These are phyloP conservation scores for Nakazawaea peltata DNA, from an alignment of 805 yeast genomes.

Conservation along the genomic window DNA sequence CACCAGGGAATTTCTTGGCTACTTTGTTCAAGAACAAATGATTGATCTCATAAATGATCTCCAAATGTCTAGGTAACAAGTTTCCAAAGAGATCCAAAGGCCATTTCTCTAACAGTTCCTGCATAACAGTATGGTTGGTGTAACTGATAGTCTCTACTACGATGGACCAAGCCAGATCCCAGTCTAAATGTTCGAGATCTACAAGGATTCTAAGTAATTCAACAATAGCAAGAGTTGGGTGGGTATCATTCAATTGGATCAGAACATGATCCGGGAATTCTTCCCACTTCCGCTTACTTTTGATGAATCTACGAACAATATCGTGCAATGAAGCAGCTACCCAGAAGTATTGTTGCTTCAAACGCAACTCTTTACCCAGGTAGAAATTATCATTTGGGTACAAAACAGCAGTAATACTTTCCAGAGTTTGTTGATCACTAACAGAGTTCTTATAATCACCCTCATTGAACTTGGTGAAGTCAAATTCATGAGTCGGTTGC, in stretches of 20 bases:
- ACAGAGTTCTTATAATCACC: slow-evolving; percentile 89
- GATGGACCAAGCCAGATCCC: slow-evolving; percentile 84
- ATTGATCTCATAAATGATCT: slow-evolving; percentile 83
- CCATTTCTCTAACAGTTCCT: slow-evolving; percentile 95
- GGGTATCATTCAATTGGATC: slow-evolving; percentile 91
- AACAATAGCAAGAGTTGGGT: slow-evolving; percentile 86
- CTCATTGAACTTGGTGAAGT: slow-evolving; percentile 80
- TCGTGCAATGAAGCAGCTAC: slow-evolving; percentile 91
- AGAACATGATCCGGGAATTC: slow-evolving; percentile 84
- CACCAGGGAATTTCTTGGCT: slow-evolving; percentile 69
- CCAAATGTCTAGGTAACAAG: slow-evolving; percentile 84
- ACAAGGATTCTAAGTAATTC: slow-evolving; percentile 82
- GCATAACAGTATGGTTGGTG: slow-evolving; percentile 93
- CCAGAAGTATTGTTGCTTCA: slow-evolving; percentile 96
- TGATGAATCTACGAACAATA: slow-evolving; percentile 83
- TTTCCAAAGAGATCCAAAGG: slow-evolving; percentile 74
- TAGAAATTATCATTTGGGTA: slow-evolving; percentile 93
- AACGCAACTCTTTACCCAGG: slow-evolving; percentile 82
- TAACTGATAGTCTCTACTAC: slow-evolving; percentile 79
- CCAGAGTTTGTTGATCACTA: slow-evolving; percentile 78
- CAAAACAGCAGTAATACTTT: slow-evolving; percentile 84
- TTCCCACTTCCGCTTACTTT: slow-evolving; percentile 66
- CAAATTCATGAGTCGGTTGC: slow-evolving; percentile 84
- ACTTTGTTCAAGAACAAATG: slow-evolving; percentile 70
- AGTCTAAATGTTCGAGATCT: slow-evolving; percentile 72